phyloP scores from a whole-genome alignment of 305 asterid genomes.

The Rubia tinctorum region DNA sequence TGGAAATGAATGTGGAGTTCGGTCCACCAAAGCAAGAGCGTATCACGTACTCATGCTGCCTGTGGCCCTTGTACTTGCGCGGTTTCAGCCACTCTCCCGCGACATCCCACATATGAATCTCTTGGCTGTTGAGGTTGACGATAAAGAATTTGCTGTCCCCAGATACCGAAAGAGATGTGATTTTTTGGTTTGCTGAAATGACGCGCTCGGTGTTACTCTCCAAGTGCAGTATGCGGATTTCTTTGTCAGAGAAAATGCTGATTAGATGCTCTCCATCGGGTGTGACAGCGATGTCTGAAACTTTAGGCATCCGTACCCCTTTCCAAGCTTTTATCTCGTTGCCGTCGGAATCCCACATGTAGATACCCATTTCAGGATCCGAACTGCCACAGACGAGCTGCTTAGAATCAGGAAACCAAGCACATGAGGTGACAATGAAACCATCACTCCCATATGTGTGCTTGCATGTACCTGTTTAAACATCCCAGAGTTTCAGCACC shows the following conservation, averaged over 20 bases:
- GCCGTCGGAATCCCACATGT: conserved; percentile 91
- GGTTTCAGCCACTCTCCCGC: conserved; percentile 51
- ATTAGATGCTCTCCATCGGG: conserved; percentile 81
- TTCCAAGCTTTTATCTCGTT: conserved; percentile 87
- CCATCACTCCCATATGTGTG: conserved; percentile 69
- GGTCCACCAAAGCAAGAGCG: conserved; percentile 95
- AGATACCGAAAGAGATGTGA: conserved; percentile 82
- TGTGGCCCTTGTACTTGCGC: conserved; percentile 64
- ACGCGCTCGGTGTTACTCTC: conserved; percentile 56
- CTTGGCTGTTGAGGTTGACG: conserved; percentile 92
- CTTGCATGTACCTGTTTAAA: conserved; percentile 78
- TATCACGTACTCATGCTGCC: conserved; percentile 74
- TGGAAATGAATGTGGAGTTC: conserved; percentile 69
- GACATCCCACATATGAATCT: conserved; percentile 91
- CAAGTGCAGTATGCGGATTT: conserved; percentile 69
- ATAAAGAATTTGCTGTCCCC: conserved; percentile 67
- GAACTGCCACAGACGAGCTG: conserved; percentile 93
- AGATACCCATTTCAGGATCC: conserved; percentile 79
- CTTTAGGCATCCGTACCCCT: conserved; percentile 90
- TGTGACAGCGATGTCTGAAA: conserved; percentile 84
- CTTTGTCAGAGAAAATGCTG: conserved; percentile 76
- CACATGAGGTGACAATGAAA: conserved; percentile 80
- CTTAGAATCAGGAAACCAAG: conserved; percentile 97
- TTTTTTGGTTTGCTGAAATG: conserved; percentile 65
- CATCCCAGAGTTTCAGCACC: conserved; percentile 93